A percentile compares a stretch with the other conserved stretches of the same genome.
phyloP scores from a whole-genome alignment of 305 asterid genomes.

The Fraxinus paxiana region DNA sequence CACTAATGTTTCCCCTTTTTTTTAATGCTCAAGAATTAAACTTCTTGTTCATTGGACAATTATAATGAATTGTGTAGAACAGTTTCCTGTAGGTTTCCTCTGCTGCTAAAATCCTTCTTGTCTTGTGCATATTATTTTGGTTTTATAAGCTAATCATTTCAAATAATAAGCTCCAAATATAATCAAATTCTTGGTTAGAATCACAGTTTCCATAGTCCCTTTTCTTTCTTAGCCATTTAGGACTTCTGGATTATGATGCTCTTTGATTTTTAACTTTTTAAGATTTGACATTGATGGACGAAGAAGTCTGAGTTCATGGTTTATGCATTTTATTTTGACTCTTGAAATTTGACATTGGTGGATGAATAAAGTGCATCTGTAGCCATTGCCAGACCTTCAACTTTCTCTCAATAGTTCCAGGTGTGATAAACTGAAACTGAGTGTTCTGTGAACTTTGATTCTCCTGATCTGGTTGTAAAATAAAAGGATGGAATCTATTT shows the following conservation, averaged over 20 bases:
- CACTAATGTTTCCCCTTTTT: neutral
- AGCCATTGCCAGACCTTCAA: neutral
- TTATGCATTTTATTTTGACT: neutral
- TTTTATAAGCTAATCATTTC: neutral
- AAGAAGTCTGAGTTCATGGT: neutral
- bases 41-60: neutral
- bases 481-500: neutral
- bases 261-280: neutral
- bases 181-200: neutral
- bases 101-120: slow-evolving; percentile 12
- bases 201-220: neutral
- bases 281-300: neutral
- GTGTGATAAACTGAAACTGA: neutral
- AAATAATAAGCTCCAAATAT: neutral
- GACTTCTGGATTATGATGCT: neutral
- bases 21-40: neutral
- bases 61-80: neutral
- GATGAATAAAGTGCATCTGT: neutral
- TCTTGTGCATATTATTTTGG: neutral
- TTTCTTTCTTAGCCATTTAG: neutral
- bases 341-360: neutral
- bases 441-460: neutral
- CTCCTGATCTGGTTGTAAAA: neutral
- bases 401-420: neutral
- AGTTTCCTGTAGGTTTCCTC: neutral